phyloP scores from a whole-genome alignment of 106 monocot genomes.

The Acorus gramineus region DNA sequence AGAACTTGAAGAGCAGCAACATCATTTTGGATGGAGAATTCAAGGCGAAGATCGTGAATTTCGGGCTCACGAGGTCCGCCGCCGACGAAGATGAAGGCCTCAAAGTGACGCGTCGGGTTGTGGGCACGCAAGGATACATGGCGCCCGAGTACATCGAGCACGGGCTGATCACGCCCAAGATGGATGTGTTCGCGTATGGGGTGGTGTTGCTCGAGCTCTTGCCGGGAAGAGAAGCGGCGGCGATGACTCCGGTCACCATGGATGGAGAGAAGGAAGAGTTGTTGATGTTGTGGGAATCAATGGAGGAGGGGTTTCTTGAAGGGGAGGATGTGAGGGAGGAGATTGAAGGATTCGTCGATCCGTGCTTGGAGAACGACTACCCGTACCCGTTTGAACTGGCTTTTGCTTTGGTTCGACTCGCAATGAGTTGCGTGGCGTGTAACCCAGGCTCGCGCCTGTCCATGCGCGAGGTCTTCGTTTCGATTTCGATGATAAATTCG shows the following conservation, averaged over 20 bases:
- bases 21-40: constrained; percentile 22
- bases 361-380: too few relatives aligned
- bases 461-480: constrained; percentile 42
- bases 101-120: not conserved
- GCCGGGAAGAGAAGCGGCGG: constrained; percentile 6
- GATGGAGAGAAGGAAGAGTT: constrained; percentile 9
- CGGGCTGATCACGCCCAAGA: constrained; percentile 19
- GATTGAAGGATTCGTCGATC: constrained; percentile 54
- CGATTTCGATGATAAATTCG: constrained; percentile 53
- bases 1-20: constrained; percentile 23
- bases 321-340: constrained; percentile 59
- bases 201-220: constrained; percentile 22
- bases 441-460: constrained; percentile 35
- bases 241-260: not conserved
- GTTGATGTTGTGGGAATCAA: constrained; percentile 25
- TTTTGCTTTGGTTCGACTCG: constrained; percentile 60
- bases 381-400: constrained; percentile 60
- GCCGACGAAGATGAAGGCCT: constrained; percentile 2
- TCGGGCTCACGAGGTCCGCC: constrained; percentile 9
- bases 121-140: constrained; percentile 20
- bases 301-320: constrained; percentile 16
- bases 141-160: constrained; percentile 23
- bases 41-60: constrained; percentile 22
- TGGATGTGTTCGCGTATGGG: constrained; percentile 32
- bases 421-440: constrained; percentile 40